Evolutionary conservation across 2,329 filamentous ascomycete species (phyloP).

Genomic region (Fusarium nygamai): DNA sequence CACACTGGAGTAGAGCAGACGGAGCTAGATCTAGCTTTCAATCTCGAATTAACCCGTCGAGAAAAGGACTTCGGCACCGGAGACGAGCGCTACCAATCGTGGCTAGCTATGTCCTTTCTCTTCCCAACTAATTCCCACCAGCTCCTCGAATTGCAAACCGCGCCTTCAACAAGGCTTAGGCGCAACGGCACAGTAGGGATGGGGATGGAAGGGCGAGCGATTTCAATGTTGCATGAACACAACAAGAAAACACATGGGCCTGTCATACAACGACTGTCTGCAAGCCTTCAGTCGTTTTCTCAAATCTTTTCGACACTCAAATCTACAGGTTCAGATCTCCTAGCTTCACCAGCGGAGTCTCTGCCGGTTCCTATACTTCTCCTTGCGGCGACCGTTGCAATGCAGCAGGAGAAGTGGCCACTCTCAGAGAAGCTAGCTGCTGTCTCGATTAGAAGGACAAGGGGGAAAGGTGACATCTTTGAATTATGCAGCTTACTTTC

Average conservation of each 20-base stretch:
- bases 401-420: fast-evolving
- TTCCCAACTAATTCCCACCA: too few species aligned
- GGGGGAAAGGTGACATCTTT: background rate
- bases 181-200: too few species aligned
- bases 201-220: too few species aligned
- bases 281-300: fast-evolving
- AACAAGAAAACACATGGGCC: fast-evolving
- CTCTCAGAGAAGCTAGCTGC: fast-evolving
- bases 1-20: too few species aligned
- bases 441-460: background rate
- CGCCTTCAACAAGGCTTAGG: too few species aligned
- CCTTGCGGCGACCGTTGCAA: fast-evolving
- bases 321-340: fast-evolving
- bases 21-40: too few species aligned
- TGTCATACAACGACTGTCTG: background rate
- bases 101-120: too few species aligned
- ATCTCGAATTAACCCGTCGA: too few species aligned
- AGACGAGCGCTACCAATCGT: background rate
- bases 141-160: too few species aligned
- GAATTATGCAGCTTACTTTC: fast-evolving
- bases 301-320: background rate
- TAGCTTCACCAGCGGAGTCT: background rate
- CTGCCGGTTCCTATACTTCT: background rate
- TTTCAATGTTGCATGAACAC: background rate
- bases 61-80: too few species aligned